These are phyloP conservation scores for Dendrothele bispora DNA, from an alignment of 768 basidiomycete species.

Conservation along the genomic window DNA sequence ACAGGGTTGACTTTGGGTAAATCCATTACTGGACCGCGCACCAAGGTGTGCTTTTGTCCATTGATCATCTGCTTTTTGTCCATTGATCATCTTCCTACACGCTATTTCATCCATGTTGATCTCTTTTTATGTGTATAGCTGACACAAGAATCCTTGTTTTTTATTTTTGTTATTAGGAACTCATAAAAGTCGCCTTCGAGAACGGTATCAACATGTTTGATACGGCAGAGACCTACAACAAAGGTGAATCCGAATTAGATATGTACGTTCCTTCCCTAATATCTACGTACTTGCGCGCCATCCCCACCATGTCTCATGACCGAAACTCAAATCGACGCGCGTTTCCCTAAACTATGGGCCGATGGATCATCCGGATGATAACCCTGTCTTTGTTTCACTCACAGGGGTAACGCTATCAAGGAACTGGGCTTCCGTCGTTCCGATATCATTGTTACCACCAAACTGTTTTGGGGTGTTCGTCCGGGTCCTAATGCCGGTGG, in stretches of 20 bases:
- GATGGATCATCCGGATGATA: too few relatives aligned
- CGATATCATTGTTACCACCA: conserved; percentile 79
- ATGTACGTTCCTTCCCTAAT: conserved; percentile 60
- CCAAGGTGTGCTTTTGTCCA: conserved; percentile 45
- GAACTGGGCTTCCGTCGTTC: conserved; percentile 65
- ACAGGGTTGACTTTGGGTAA: conserved; percentile 67
- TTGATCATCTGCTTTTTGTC: too few relatives aligned
- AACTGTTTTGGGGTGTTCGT: conserved; percentile 74
- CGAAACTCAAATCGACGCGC: background rate
- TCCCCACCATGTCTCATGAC: too few relatives aligned
- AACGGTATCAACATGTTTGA: conserved; percentile 78
- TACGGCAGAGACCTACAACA: conserved; percentile 65
- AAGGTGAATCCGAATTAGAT: conserved; percentile 70
- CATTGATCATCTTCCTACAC: too few relatives aligned
- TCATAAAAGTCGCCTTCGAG: too few relatives aligned
- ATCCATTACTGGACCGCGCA: conserved; percentile 66
- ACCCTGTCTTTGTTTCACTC: background rate
- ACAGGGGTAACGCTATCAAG: conserved; percentile 71
- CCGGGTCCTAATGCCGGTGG: conserved; percentile 58
- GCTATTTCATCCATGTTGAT: too few relatives aligned
- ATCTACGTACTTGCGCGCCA: too few relatives aligned
- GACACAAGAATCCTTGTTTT: too few relatives aligned
- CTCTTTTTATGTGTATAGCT: too few relatives aligned
- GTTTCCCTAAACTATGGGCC: too few relatives aligned
- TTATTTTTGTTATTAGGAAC: too few relatives aligned